Evolutionary conservation across 1,139 yeast genomes (phyloP).

Genomic region (Geotrichum europaeum): DNA sequence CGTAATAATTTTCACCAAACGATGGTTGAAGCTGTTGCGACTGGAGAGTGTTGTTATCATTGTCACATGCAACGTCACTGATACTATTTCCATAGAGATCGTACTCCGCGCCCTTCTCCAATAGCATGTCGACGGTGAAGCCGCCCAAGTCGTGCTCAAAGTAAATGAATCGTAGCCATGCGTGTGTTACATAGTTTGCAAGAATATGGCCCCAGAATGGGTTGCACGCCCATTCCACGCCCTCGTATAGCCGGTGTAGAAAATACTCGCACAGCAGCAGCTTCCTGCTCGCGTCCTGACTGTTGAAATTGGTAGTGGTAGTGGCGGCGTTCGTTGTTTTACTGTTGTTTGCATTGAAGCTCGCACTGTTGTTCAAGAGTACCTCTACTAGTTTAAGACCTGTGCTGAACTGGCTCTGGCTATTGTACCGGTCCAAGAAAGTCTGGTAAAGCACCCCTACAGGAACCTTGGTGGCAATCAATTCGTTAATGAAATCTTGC

Average conservation of each 20-base stretch:
- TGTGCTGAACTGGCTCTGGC: neutral
- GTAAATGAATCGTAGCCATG: neutral
- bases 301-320: neutral
- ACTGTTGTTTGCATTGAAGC: neutral
- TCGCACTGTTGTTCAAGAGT: neutral
- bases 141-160: neutral
- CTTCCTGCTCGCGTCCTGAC: neutral
- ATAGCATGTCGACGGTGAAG: neutral
- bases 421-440: constrained; percentile 4
- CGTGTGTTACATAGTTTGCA: neutral
- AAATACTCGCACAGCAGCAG: neutral
- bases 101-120: neutral
- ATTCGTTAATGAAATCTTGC: constrained; percentile 8
- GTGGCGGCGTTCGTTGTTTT: neutral
- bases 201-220: neutral
- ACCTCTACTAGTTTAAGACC: constrained; percentile 1
- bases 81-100: neutral
- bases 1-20: neutral
- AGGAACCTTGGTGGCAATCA: constrained; percentile 12
- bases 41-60: neutral
- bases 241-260: neutral
- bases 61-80: neutral
- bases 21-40: neutral
- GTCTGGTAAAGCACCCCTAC: constrained; percentile 14
- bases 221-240: neutral